phyloP scores from a whole-genome alignment of 2,329 filamentous ascomycete species.

The Dactylellina leptospora region DNA sequence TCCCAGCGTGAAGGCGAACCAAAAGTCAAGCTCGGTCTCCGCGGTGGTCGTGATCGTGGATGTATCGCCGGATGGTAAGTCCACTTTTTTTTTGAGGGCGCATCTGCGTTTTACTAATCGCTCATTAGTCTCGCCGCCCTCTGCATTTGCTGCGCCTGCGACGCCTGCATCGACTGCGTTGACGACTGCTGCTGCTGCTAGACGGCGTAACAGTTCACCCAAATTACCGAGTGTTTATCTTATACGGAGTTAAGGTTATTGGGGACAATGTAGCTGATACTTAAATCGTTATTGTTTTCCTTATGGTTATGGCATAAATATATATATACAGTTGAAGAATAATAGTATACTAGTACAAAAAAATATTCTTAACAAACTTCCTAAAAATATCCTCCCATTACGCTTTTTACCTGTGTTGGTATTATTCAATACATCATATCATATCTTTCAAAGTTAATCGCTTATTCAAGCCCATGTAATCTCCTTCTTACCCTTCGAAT shows the following conservation, averaged over 20 bases:
- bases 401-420: background rate
- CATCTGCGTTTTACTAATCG: background rate
- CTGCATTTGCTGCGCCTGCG: conserved; percentile 49
- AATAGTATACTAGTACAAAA: conserved; percentile 9
- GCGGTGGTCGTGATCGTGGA: conserved; percentile 47
- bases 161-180: conserved; percentile 51
- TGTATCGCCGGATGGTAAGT: conserved; percentile 49
- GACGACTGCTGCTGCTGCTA: conserved; percentile 52
- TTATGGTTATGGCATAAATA: background rate
- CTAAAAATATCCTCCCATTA: background rate
- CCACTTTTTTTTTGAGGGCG: background rate
- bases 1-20: conserved; percentile 36
- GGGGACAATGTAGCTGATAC: background rate
- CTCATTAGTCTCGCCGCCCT: conserved; percentile 35
- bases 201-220: background rate
- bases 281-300: background rate
- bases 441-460: too few relatives aligned
- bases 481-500: conserved; percentile 21
- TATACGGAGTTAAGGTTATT: background rate
- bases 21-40: conserved; percentile 43
- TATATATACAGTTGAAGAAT: conserved; percentile 14
- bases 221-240: background rate
- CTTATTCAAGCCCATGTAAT: conserved; percentile 13
- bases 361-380: conserved; percentile 1
- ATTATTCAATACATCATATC: too few relatives aligned